Base-by-base conservation (phyloP, 495 filamentous ascomycete genomes). In the Neurospora tetrasperma region DNA sequence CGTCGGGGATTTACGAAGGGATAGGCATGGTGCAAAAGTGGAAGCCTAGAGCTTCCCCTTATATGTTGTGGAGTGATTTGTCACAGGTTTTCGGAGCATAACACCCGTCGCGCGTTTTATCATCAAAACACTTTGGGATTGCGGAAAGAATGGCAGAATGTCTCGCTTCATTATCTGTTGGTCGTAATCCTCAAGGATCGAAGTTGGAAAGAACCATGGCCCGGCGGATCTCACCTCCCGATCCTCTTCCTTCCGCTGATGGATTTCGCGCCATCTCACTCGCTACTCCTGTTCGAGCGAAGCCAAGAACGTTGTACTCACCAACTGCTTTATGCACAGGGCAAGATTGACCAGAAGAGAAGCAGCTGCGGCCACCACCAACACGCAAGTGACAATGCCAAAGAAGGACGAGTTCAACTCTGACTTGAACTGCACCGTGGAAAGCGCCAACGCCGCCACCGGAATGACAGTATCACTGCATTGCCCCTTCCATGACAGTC, bases 321-420 rank as follows among this genome's bases (percentile, higher is more conserved):
- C 12, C 12, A 62, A 2, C 54, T 62, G 54, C 27, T 35, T 27
- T 6, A 62, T 62, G 27, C 54, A 62, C 27, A 62, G 23, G 10
- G 2, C 69, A 43, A 75, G 3, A 23, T 75, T 75, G 42, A 73
- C 66, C 12, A 73, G 2, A 5, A 73, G 42, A 35, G 44, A n/a
- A 10, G 73, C 40, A 16, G 70, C 66, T 16, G 54, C 38, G 7
- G 40, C 31, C 4, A 73, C 44, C 20, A 75, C 20, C 39, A 77
- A 16, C 5, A 75, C 66, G 11, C 71, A 73, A 6, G 71, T 41
- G 16, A 69, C 41, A 7, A 75, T 41, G 35, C 70, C 38, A 43
- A 77, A 77, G 39, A 74, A 75, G 5, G 41, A 14, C 3, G 72
- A 73, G 3, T 69, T 35, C 44, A 75, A 38, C 71, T 69, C 70